Base-by-base conservation (phyloP, 164 flowering plant species). In the Malania oleifera region DNA sequence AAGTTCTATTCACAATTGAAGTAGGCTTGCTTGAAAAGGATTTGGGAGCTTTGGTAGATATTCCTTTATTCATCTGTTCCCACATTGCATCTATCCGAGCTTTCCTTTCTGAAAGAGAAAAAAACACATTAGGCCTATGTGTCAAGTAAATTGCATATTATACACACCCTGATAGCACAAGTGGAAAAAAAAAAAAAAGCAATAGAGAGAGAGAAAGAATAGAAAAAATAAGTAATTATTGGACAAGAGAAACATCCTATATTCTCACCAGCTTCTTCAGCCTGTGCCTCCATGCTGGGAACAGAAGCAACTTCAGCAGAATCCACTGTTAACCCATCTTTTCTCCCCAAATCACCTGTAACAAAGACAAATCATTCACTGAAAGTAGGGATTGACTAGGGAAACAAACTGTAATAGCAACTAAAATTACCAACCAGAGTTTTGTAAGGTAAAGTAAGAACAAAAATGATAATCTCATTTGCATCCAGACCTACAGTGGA, bases 21-120 rank as follows among this genome's bases (percentile, higher is more conserved):
- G 35, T 64, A 31, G 66, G 43, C 61, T 74, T 79, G 50, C 59
- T 66, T 22, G 73, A 26, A 38, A 77, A 63, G 24, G 75, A 66
- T 23, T 70, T 70, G 19, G 80, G 73, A 38, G 65, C 67, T 61
- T 75, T 81, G 19, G 34, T 29, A 50, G 91, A 69, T 5, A 73
- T 56, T 15, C 86, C 87, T 68, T 79, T 77, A 52, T 83, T 82
- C 96, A 92, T 87, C 65, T 82, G 79, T 72, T 93, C 86, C 98
- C 98, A 93, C 68, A 80, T 61, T 39, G 90, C 86, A 68, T 87
- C 77, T 1, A 86, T 88, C 49, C 84, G 80, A 28, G 85, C 80
- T 76, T 80, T 85, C 61, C 75, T 74, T 52, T 81, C 98, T 87
- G 73, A 26, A 51, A 67, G 25, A 46, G 3, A 56, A 44, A 52